Conservation (phyloP, 2,329 filamentous ascomycete genomes). For the Leptographium wingfieldii region DNA sequence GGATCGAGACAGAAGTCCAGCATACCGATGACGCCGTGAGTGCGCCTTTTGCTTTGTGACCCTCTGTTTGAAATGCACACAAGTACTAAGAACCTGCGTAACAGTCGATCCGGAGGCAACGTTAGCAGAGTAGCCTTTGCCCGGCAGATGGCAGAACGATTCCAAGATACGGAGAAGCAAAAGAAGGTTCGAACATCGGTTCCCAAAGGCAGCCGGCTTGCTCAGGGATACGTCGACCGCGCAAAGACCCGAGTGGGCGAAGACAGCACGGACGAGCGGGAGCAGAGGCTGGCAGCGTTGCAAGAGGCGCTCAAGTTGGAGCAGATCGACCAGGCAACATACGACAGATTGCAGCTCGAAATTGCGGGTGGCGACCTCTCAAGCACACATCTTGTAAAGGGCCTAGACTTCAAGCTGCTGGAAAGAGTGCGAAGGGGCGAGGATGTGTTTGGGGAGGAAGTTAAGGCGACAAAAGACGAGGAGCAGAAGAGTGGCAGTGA, state of each 20-base stretch:
- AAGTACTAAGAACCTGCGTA: background rate
- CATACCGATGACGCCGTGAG: conserved; percentile 90
- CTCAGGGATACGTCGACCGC: conserved; percentile 73
- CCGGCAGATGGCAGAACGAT: conserved; percentile 68
- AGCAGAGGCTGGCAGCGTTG: conserved; percentile 59
- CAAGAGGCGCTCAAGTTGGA: conserved; percentile 73
- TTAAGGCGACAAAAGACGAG: conserved; percentile 17
- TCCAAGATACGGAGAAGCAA: conserved; percentile 37
- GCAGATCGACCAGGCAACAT: conserved; percentile 69
- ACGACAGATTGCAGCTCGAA: conserved; percentile 60
- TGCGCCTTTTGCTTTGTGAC: conserved; percentile 10
- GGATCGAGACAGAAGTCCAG: conserved; percentile 68
- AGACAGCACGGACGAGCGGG: conserved; percentile 40
- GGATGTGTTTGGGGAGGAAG: conserved; percentile 36
- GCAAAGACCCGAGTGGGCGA: conserved; percentile 39
- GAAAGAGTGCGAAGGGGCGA: conserved; percentile 58
- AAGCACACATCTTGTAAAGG: conserved; percentile 82
- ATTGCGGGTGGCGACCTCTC: conserved; percentile 71
- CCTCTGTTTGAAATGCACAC: background rate
- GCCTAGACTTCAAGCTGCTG: conserved; percentile 72
- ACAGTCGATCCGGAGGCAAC: conserved; percentile 51
- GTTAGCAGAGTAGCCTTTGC: conserved; percentile 57
- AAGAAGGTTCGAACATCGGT: conserved; percentile 70
- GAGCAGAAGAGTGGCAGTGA: conserved; percentile 20
- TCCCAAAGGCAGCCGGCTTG: conserved; percentile 72